Base-by-base conservation (phyloP, 129 eudicot species). In the Pseudognaphalium luteoalbum region DNA sequence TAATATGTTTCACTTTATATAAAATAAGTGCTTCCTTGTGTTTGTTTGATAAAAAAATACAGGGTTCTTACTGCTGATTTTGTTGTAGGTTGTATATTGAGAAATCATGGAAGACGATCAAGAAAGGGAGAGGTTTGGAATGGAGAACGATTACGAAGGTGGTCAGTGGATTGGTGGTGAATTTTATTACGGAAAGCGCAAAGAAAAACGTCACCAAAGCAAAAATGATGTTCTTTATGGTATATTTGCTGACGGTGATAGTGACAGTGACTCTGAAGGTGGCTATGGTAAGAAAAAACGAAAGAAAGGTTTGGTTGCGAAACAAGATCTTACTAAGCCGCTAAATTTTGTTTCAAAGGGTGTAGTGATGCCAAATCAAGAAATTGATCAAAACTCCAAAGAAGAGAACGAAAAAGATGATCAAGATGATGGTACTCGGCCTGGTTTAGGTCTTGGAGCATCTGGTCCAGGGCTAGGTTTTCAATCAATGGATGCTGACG, bases 101-200 rank as follows among this genome's bases (percentile, higher is more conserved):
- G 51, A 51, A 56, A 68, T 52, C 62, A 93, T 93, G 98, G 95
- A 93, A 17, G 98, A 90, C 8, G 78, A 85, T 74, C 98, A 93
- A 72, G 97, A 90, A 63, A 90, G 84, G 92, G 98, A 93, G 84
- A 85, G 81, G 59, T 93, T 90, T 70, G 92, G 89, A 6, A 81
- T 93, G 97, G 98, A 93, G 20, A 93, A 93, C 4, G 98, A 93
- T 70, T 93, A 71, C 3, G 97, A 93, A 39, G 97, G 79, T 42
- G 97, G 87, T 4, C 95, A 88, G 82, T 93, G 88, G 89, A 82
- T 88, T 7, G 97, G 89, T 28, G 97, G 87, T 0, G 98, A 93
- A 54, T 93, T 93, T 60, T 88, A 78, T 62, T 87, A 90, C 2
- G 76, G 88, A 1, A 90, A 86, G 42, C 88, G 96, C 17, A 90